phyloP scores from a whole-genome alignment of 2,329 filamentous ascomycete species.

The Arachnomyces sp. region DNA sequence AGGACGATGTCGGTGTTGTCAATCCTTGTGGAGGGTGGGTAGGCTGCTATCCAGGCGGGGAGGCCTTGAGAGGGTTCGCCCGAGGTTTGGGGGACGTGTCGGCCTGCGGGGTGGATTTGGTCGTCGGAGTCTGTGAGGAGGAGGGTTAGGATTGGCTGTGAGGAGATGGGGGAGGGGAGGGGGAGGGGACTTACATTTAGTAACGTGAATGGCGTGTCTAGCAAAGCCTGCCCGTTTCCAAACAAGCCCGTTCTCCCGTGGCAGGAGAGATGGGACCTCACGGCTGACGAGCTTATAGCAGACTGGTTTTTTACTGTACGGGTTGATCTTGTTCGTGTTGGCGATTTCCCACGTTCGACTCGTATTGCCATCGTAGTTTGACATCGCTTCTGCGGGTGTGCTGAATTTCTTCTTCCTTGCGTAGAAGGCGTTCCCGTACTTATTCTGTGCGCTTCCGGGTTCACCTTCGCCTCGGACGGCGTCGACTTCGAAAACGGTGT shows the following conservation, averaged over 20 bases:
- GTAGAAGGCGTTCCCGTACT: conserved; percentile 83
- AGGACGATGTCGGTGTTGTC: conserved; percentile 80
- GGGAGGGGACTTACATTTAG: conserved; percentile 58
- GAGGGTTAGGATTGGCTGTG: conserved; percentile 9
- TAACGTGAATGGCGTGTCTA: conserved; percentile 78
- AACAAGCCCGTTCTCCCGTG: conserved; percentile 71
- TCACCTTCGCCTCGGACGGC: conserved; percentile 61
- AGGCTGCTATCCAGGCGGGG: conserved; percentile 61
- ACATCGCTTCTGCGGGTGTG: conserved; percentile 59
- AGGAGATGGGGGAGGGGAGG: conserved; percentile 3
- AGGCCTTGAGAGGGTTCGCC: conserved; percentile 68
- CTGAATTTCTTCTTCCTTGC: conserved; percentile 72
- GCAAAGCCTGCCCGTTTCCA: conserved; percentile 89
- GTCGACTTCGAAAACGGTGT: conserved; percentile 79
- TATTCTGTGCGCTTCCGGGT: conserved; percentile 73
- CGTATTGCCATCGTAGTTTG: conserved; percentile 73
- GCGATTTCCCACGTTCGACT: conserved; percentile 83
- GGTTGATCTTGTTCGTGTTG: conserved; percentile 76
- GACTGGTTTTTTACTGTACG: conserved; percentile 74
- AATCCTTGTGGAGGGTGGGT: conserved; percentile 58
- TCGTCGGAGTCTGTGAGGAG: conserved; percentile 58
- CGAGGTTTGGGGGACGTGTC: conserved; percentile 79
- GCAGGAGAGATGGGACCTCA: conserved; percentile 69
- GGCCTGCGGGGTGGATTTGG: conserved; percentile 75
- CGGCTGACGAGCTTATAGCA: conserved; percentile 85